Conservation (phyloP, 1,139 yeast genomes). For the Yamadazyma triangularis region DNA sequence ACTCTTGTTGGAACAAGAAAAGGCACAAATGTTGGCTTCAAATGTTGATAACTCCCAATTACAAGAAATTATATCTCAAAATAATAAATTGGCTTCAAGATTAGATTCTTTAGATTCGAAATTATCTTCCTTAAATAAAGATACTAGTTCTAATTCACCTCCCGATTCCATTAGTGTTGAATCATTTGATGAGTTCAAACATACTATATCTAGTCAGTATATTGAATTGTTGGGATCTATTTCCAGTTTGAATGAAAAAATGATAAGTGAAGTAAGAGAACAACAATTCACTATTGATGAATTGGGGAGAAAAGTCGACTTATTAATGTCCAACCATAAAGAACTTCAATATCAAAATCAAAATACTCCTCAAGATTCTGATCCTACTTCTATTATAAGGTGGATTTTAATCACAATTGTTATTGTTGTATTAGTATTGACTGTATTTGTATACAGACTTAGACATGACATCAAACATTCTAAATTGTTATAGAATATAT, state of each 20-base stretch:
- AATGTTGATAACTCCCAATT: slow-evolving; percentile 1
- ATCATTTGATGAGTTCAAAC: slow-evolving; percentile 21
- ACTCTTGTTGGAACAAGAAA: slow-evolving; percentile 12
- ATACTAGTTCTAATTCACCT: neutral
- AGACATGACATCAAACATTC: slow-evolving; percentile 54
- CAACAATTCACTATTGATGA: slow-evolving; percentile 36
- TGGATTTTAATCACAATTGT: slow-evolving; percentile 44
- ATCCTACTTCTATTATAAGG: slow-evolving; percentile 19
- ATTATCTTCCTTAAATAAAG: slow-evolving; percentile 1
- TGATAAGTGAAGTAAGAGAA: slow-evolving; percentile 43
- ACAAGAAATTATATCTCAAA: slow-evolving; percentile 5
- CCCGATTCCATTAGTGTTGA: neutral
- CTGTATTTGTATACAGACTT: slow-evolving; percentile 40
- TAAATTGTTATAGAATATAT: slow-evolving; percentile 36
- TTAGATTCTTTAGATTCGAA: slow-evolving; percentile 6
- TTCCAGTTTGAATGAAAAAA: slow-evolving; percentile 31
- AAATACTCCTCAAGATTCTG: neutral
- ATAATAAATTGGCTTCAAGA: slow-evolving; percentile 3
- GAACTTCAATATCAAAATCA: slow-evolving; percentile 32
- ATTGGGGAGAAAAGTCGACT: slow-evolving; percentile 35
- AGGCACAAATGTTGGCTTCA: slow-evolving; percentile 2
- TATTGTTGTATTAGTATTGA: slow-evolving; percentile 31
- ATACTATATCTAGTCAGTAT: slow-evolving; percentile 27
- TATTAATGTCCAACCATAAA: slow-evolving; percentile 40
- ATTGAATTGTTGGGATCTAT: slow-evolving; percentile 32